Base-by-base conservation (phyloP, 768 basidiomycete genomes). In the Boletus tomentosulus region DNA sequence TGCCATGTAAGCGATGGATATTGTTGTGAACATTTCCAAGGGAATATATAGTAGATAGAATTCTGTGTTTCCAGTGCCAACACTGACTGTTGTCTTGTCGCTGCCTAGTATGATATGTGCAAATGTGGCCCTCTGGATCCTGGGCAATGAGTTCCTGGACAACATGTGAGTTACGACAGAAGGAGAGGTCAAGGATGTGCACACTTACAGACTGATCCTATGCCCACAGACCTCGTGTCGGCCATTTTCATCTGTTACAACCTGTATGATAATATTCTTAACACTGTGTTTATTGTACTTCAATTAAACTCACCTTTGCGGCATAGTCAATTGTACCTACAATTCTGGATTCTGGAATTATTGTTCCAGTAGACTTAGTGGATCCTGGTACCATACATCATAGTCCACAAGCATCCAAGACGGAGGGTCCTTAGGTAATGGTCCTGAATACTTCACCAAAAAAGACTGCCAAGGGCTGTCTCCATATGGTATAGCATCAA, bases 391-490 rank as follows among this genome's bases (percentile, higher is more conserved):
- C 63, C 63, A 67, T 3, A 70, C 56, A 24, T 66, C 62, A 43
- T 64, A 65, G 2, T 60, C 46, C 3, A 51, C 58, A 0, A 41
- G 51, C 67, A 66, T 71, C 70, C 69, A 71, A 4, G 53, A 25
- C 6, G 65, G 62, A 4, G 33, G 28, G 6, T 57, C 50, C 16
- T 58, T 55, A 6, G 52, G 51, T 3, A 56, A 24, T 0, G 42
- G 45, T 3, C 66, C 67, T 0, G 49, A 48, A 31, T 73, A 75
- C 6, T 52, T 45, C 13, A 72, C 46, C 1, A 57, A 47, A 51
- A 77, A 71, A 0, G 58, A 64, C 10, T 69, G 45, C 75, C 76
- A 79, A 0, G 73, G 67, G 9, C 64, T 60, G 35, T 72, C 71
- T 6, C 76, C 74, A 39, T 66, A 46, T 3, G 48, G 44, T 12